Evolutionary conservation across 805 yeast genomes (phyloP), one percentile per base, ranked within the genome.

Genomic region (Vanderwaltozyma yarrowii): DNA sequence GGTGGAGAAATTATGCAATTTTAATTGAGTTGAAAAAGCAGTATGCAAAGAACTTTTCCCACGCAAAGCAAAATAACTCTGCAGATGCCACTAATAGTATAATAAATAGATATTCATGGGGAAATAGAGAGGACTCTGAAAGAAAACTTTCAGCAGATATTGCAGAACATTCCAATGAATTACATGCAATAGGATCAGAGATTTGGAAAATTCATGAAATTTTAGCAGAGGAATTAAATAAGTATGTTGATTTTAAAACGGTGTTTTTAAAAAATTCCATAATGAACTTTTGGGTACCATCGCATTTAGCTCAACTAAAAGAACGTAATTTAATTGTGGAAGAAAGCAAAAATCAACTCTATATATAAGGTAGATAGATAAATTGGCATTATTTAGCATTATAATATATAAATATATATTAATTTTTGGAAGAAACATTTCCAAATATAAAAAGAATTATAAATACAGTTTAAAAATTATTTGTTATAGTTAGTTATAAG

Each of bases 141-240:
- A 61, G 62, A 16, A 63, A 68, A 27, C 42, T 75, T 5, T 40
- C 67, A 5, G 46, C 56, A 4, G 67, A 67, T 21, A 52, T 66
- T 35, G 52, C 65, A 4, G 70, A 65, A n/a, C 57, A 65, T 17
- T 65, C 70, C 34, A 54, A 58, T 24, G 62, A 62, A 30, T 54
- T 80, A 30, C 46, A 65, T 42, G 61, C 54, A 10, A 45, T 78
- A 32, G 73, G 69, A 42, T 42, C 51, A 15, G 74, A 68, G 3
- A 67, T 81, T 18, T 73, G 68, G 38, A 43, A 46, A 18, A 68
- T 62, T n/a, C 83, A 81, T 54, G 89, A 81, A 48, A 47, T 56
- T 2, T 45, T 80, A 3, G 87, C 88, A 1, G 69, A 74, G 36
- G 81, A 78, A 52, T 61, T 79, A 15, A 77, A 78, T 36, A 73